phyloP scores from a whole-genome alignment of 1,284 basidiomycete species.

The Trametes polyzona region DNA sequence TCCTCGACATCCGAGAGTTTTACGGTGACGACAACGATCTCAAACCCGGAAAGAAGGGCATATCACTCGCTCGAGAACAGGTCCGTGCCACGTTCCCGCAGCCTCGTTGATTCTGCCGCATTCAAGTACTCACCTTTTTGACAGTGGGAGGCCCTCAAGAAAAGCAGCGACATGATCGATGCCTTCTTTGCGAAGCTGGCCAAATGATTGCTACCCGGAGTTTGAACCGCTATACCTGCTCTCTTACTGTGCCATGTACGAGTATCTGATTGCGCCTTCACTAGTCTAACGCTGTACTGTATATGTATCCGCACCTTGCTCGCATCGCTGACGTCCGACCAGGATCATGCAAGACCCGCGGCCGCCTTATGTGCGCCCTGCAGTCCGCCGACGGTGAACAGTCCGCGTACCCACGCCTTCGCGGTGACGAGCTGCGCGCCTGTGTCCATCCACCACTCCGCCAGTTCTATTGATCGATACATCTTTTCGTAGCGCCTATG shows the following conservation, averaged over 20 bases:
- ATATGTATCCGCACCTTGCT: not conserved
- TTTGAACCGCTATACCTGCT: too few relatives aligned
- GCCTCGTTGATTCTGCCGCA: not conserved
- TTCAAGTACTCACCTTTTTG: not conserved
- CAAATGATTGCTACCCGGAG: too few relatives aligned
- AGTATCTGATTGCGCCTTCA: constrained; percentile 8
- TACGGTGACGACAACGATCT: constrained; percentile 66
- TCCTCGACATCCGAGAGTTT: constrained; percentile 82
- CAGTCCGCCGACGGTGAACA: constrained; percentile 55
- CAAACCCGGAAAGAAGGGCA: constrained; percentile 85
- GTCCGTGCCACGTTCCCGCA: constrained; percentile 48
- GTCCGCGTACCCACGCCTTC: constrained; percentile 68
- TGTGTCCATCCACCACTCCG: constrained; percentile 71
- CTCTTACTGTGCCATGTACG: too few relatives aligned
- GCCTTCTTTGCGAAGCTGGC: constrained; percentile 50
- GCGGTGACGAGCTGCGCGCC: constrained; percentile 64
- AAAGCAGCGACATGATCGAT: constrained; percentile 50
- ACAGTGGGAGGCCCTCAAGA: constrained; percentile 66
- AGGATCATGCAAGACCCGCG: constrained; percentile 61
- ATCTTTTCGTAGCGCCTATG: constrained; percentile 60
- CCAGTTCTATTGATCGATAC: constrained; percentile 53
- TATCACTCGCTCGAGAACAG: constrained; percentile 73
- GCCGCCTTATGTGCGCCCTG: constrained; percentile 71
- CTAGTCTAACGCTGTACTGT: constrained; percentile 17
- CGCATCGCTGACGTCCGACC: too few relatives aligned